Conservation (phyloP, 1,284 basidiomycete species). For the Pseudozyma sp. region DNA sequence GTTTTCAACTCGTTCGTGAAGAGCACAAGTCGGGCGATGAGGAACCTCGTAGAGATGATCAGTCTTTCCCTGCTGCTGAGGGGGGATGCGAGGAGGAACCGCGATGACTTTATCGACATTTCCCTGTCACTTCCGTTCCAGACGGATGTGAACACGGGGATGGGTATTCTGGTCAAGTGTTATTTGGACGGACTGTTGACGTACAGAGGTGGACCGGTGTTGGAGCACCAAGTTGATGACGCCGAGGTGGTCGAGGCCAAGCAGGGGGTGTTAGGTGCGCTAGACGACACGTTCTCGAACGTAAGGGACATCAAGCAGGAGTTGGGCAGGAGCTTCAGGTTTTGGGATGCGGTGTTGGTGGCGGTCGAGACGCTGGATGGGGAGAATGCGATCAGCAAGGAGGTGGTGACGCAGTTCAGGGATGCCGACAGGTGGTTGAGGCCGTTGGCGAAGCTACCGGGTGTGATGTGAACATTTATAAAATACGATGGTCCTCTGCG, state of each 20-base stretch:
- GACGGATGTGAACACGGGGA: slow-evolving; percentile 94
- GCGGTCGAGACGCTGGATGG: slow-evolving; percentile 85
- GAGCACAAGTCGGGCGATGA: slow-evolving; percentile 86
- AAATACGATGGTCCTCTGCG: too few relatives aligned
- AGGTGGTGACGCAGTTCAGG: slow-evolving; percentile 93
- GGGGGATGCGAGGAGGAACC: slow-evolving; percentile 82
- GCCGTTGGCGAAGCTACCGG: slow-evolving; percentile 69
- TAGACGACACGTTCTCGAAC: slow-evolving; percentile 90
- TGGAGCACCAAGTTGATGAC: slow-evolving; percentile 73
- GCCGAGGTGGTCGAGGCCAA: slow-evolving; percentile 86
- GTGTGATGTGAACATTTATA: neutral
- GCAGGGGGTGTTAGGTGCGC: slow-evolving; percentile 85
- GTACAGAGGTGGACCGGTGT: slow-evolving; percentile 76
- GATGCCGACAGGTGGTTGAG: slow-evolving; percentile 90
- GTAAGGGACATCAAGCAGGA: slow-evolving; percentile 87
- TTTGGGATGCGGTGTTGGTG: slow-evolving; percentile 92
- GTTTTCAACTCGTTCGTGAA: slow-evolving; percentile 98
- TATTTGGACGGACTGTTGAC: slow-evolving; percentile 83
- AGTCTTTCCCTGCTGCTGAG: slow-evolving; percentile 91
- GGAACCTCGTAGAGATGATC: slow-evolving; percentile 89
- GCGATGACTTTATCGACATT: slow-evolving; percentile 93
- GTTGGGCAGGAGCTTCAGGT: slow-evolving; percentile 94
- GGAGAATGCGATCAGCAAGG: slow-evolving; percentile 76
- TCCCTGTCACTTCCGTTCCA: slow-evolving; percentile 81
- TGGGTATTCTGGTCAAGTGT: slow-evolving; percentile 93